These are phyloP conservation scores for Penicillium sclerotiorum DNA, from an alignment of 2,329 filamentous ascomycete genomes.

Conservation along the genomic window DNA sequence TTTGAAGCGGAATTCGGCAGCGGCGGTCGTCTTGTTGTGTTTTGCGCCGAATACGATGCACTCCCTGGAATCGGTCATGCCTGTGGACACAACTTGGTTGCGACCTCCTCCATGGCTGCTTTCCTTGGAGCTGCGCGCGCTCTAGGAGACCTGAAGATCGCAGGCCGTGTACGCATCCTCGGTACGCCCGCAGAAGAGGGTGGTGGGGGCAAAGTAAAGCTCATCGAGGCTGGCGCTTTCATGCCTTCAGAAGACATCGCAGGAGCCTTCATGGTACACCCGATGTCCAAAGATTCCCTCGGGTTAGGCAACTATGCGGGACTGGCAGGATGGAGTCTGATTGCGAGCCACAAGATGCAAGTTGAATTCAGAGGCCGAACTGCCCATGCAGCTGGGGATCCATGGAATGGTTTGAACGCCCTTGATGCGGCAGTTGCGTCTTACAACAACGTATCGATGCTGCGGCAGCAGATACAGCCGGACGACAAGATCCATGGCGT, in stretches of 20 bases:
- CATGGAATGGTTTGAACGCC: constrained; percentile 11
- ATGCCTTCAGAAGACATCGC: too few species aligned
- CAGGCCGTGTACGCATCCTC: constrained; percentile 29
- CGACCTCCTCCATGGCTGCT: constrained; percentile 24
- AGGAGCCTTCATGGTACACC: too few species aligned
- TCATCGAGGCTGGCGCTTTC: constrained; percentile 44
- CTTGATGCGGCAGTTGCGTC: constrained; percentile 6
- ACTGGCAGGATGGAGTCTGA: too few species aligned
- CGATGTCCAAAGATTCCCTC: too few species aligned
- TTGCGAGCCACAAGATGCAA: not conserved
- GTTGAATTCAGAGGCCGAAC: not conserved
- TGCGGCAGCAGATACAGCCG: constrained; percentile 10
- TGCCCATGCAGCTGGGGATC: constrained; percentile 9
- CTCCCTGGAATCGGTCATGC: constrained; percentile 35
- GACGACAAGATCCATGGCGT: constrained; percentile 10
- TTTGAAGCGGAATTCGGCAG: constrained; percentile 49
- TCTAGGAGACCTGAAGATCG: constrained; percentile 41
- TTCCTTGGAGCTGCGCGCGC: constrained; percentile 48
- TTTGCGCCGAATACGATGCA: constrained; percentile 42
- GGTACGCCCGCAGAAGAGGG: constrained; percentile 36
- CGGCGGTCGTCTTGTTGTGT: constrained; percentile 28
- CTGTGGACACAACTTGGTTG: constrained; percentile 36
- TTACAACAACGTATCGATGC: constrained; percentile 7
- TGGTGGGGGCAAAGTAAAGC: constrained; percentile 34
- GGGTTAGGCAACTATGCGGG: too few species aligned